phyloP scores from a whole-genome alignment of 1,284 basidiomycete genomes.

The Austroboletus novae-zelandiae region DNA sequence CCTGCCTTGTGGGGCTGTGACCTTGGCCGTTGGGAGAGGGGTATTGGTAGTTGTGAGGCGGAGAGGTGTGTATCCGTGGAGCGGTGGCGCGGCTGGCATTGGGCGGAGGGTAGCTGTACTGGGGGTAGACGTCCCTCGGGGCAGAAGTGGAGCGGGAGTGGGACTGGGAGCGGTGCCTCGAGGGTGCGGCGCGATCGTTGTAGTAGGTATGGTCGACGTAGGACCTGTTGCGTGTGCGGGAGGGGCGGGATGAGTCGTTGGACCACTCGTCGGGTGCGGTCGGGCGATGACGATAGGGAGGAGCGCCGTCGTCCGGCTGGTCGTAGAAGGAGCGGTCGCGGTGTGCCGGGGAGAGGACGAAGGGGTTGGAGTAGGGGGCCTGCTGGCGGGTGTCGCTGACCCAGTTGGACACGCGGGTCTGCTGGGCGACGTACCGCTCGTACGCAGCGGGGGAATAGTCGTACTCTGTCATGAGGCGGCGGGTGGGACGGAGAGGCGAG shows the following conservation, averaged over 20 bases:
- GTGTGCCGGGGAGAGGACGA: conserved; percentile 27
- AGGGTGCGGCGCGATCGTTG: conserved; percentile 17
- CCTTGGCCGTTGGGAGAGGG: conserved; percentile 6
- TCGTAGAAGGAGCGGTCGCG: conserved; percentile 34
- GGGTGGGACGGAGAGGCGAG: conserved; percentile 4
- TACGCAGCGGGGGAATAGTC: conserved; percentile 53
- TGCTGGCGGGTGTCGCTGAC: conserved; percentile 30
- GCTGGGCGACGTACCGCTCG: conserved; percentile 42
- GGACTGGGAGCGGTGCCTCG: conserved; percentile 25
- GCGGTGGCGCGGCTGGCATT: conserved; percentile 15
- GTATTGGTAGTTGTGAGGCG: conserved; percentile 20
- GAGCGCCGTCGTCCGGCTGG: conserved; percentile 1
- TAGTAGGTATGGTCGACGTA: conserved; percentile 19
- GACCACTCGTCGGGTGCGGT: conserved; percentile 21
- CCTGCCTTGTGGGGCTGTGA: conserved; percentile 16
- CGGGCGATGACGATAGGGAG: background rate
- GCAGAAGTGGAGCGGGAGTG: conserved; percentile 23
- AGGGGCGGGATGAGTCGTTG: conserved; percentile 22
- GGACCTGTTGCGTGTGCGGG: conserved; percentile 24
- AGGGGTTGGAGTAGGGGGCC: conserved; percentile 30
- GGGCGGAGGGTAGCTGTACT: conserved; percentile 14
- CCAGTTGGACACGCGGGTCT: conserved; percentile 45
- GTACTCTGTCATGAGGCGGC: conserved; percentile 49
- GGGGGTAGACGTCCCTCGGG: conserved; percentile 10
- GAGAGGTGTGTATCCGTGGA: conserved; percentile 21